These are phyloP conservation scores for Neurospora terricola DNA, from an alignment of 495 filamentous ascomycete species.

Conservation along the genomic window DNA sequence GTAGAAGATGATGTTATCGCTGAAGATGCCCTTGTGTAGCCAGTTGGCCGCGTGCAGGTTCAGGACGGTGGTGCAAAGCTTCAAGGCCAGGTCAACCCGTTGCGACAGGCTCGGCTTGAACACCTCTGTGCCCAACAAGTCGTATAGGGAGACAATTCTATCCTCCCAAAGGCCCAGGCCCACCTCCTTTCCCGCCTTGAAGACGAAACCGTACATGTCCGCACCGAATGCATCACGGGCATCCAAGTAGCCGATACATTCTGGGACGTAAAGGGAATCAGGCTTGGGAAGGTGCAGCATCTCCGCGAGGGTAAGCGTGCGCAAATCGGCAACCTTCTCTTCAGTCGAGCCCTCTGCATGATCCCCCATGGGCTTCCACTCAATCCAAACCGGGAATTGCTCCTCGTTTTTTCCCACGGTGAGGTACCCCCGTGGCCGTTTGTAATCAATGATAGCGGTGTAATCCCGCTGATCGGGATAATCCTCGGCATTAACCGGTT, in stretches of 20 bases:
- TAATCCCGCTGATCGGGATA: not conserved
- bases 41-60: slow-evolving; percentile 45
- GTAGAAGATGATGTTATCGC: slow-evolving; percentile 43
- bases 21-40: slow-evolving; percentile 48
- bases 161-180: not conserved
- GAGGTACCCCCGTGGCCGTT: slow-evolving; percentile 13
- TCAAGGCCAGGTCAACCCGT: slow-evolving; percentile 13
- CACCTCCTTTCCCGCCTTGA: not conserved
- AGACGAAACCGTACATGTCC: slow-evolving; percentile 20
- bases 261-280: slow-evolving; percentile 10
- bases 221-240: slow-evolving; percentile 9
- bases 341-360: not conserved
- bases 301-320: slow-evolving; percentile 20
- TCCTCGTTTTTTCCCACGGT: not conserved
- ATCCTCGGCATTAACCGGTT: not conserved
- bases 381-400: slow-evolving; percentile 21
- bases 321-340: slow-evolving; percentile 13
- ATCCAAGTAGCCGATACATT: slow-evolving; percentile 23
- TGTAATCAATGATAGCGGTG: rapidly evolving
- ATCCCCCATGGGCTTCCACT: slow-evolving; percentile 19
- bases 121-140: slow-evolving; percentile 2
- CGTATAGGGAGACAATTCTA: slow-evolving; percentile 8
- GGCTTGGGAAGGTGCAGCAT: slow-evolving; percentile 24
- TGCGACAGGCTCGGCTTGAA: slow-evolving; percentile 12
- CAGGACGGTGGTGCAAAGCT: slow-evolving; percentile 16